Evolutionary conservation across 2,329 filamentous ascomycete genomes (phyloP).

Genomic region (Fusarium sororula): DNA sequence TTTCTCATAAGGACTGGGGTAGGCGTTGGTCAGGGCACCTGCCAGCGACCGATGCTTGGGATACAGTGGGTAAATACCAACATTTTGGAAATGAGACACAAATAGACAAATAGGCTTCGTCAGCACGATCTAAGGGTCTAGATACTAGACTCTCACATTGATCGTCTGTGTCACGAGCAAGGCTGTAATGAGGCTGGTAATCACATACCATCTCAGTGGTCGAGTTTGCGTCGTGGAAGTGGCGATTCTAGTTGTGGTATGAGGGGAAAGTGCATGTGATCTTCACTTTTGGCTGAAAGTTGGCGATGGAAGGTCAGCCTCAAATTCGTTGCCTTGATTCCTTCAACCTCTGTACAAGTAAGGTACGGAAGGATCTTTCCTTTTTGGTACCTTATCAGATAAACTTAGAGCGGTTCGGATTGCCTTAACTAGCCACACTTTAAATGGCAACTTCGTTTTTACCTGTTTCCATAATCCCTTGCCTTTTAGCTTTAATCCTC

Average conservation of each 20-base stretch:
- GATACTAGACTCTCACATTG: neutral
- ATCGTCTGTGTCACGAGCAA: neutral
- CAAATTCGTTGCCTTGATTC: neutral
- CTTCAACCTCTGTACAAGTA: neutral
- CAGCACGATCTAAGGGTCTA: neutral
- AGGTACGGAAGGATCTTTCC: neutral
- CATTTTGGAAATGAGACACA: neutral
- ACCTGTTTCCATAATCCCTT: neutral
- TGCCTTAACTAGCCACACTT: neutral
- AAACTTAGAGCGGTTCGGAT: neutral
- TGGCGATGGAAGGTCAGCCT: neutral
- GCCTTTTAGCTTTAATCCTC: neutral
- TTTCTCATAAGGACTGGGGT: constrained; percentile 25
- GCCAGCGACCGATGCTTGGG: constrained; percentile 22
- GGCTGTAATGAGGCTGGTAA: constrained; percentile 3
- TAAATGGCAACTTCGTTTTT: neutral
- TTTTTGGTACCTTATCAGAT: neutral
- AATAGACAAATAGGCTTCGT: constrained; percentile 7
- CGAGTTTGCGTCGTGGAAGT: neutral
- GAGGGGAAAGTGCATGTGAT: neutral
- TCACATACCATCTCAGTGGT: neutral
- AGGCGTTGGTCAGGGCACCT: constrained; percentile 24
- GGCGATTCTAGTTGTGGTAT: neutral
- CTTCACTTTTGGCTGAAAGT: neutral
- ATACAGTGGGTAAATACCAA: constrained; percentile 7